phyloP scores from a whole-genome alignment of 2,329 filamentous ascomycete genomes.

The Claviceps sp. region DNA sequence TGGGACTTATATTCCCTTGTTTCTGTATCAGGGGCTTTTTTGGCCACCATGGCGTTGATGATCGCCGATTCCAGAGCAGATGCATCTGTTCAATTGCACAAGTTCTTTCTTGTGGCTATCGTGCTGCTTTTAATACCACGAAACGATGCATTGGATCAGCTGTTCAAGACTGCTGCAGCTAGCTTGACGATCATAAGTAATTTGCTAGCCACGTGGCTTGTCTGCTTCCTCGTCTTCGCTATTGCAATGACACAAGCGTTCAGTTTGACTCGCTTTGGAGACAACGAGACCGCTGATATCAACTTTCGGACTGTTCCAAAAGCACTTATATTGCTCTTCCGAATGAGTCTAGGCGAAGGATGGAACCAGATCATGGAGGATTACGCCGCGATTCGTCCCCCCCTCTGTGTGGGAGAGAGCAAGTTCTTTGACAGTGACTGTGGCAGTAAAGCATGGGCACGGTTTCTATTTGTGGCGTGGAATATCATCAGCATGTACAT shows the following conservation, averaged over 20 bases:
- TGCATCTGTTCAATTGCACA: conserved; percentile 70
- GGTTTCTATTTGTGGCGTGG: conserved; percentile 85
- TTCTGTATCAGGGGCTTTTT: conserved; percentile 65
- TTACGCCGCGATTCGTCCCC: conserved; percentile 65
- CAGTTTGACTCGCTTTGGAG: conserved; percentile 78
- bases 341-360: conserved; percentile 84
- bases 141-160: conserved; percentile 91
- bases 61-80: conserved; percentile 46
- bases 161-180: conserved; percentile 96
- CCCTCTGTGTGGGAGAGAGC: conserved; percentile 59
- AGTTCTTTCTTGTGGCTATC: conserved; percentile 84
- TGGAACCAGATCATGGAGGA: conserved; percentile 98
- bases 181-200: conserved; percentile 86
- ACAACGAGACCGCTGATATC: conserved; percentile 58
- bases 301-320: conserved; percentile 94
- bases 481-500: conserved; percentile 99
- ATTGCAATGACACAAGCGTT: conserved; percentile 95
- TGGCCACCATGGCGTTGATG: conserved; percentile 64
- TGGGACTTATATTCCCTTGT: conserved; percentile 89
- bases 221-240: conserved; percentile 89
- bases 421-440: conserved; percentile 84
- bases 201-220: conserved; percentile 89
- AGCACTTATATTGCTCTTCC: conserved; percentile 82
- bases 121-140: conserved; percentile 83
- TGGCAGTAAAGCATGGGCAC: conserved; percentile 78